phyloP scores from a whole-genome alignment of 371 early-diverging fungal genomes.

The Mortierella sp. region DNA sequence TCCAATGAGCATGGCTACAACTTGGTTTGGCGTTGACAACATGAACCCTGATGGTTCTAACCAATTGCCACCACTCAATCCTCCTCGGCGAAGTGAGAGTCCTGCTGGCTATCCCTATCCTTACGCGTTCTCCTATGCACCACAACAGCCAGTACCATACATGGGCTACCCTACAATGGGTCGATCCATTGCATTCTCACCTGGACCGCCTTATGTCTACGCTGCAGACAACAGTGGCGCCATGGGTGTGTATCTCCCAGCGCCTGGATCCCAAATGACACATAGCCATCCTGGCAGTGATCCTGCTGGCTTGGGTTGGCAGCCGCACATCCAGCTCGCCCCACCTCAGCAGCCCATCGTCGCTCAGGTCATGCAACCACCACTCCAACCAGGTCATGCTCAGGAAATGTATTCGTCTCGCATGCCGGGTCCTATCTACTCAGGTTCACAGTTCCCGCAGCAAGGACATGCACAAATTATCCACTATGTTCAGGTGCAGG shows the following conservation, averaged over 20 bases:
- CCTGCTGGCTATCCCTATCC: constrained; percentile 17
- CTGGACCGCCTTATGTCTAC: constrained; percentile 18
- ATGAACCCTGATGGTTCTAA: not conserved
- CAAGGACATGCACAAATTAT: not conserved
- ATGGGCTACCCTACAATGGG: constrained; percentile 14
- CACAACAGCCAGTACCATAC: constrained; percentile 22
- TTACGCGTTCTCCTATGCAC: constrained; percentile 14
- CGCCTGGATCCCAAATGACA: not conserved
- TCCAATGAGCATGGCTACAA: not conserved
- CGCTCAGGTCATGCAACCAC: constrained; percentile 10
- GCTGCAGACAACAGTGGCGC: constrained; percentile 5
- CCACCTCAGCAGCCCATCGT: constrained; percentile 8
- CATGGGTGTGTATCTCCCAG: constrained; percentile 12
- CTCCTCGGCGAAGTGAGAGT: constrained; percentile 11
- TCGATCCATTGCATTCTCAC: constrained; percentile 12
- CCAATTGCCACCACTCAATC: constrained; percentile 11
- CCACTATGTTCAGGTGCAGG: not conserved
- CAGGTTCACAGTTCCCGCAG: constrained; percentile 2
- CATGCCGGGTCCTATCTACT: not conserved
- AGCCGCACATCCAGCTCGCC: constrained; percentile 10
- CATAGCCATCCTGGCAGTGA: constrained; percentile 11
- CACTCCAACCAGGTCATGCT: constrained; percentile 8
- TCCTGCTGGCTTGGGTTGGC: constrained; percentile 14
- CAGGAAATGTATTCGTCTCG: constrained; percentile 14
- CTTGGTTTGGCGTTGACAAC: constrained; percentile 29